A percentile compares a stretch with the other conserved stretches of the same genome.
phyloP scores from a whole-genome alignment of 768 basidiomycete genomes.

The Mycena sanguinolenta region DNA sequence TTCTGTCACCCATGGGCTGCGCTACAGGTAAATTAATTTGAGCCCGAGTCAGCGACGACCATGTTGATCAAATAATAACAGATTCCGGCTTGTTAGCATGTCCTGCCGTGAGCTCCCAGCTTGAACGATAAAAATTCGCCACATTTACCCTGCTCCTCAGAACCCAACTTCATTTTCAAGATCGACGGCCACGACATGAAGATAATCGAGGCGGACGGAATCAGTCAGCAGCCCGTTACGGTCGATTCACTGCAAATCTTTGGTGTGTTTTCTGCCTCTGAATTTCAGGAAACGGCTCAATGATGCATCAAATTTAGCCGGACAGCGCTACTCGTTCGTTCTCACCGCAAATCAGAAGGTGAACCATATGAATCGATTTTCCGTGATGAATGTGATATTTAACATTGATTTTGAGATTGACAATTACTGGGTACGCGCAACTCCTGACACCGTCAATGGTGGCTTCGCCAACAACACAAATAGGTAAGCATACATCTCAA shows the following conservation, averaged over 20 bases:
- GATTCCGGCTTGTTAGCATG: conserved; percentile 9
- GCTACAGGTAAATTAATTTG: conserved; percentile 5
- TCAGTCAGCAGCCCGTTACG: conserved; percentile 42
- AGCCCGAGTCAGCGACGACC: neutral
- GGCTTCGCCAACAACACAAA: conserved; percentile 55
- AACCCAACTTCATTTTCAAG: conserved; percentile 48
- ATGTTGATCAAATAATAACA: too few species aligned
- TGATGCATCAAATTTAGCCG: conserved; percentile 36
- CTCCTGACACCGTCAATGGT: conserved; percentile 41
- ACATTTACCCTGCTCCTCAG: conserved; percentile 45
- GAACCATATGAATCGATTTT: neutral
- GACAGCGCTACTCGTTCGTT: too few species aligned
- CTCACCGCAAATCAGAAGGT: conserved; percentile 55
- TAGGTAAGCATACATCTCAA: conserved; percentile 24
- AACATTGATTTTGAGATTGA: conserved; percentile 38
- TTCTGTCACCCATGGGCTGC: neutral
- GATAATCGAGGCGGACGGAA: conserved; percentile 56
- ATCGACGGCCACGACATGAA: conserved; percentile 53
- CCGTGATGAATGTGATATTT: neutral
- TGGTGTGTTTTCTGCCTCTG: conserved; percentile 27
- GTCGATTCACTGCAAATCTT: conserved; percentile 52
- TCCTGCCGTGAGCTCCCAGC: neutral
- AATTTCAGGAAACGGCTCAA: neutral
- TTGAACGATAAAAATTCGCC: neutral
- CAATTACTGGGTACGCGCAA: conserved; percentile 69